phyloP scores from a whole-genome alignment of 1,139 yeast genomes.

The Geotrichum candidum region DNA sequence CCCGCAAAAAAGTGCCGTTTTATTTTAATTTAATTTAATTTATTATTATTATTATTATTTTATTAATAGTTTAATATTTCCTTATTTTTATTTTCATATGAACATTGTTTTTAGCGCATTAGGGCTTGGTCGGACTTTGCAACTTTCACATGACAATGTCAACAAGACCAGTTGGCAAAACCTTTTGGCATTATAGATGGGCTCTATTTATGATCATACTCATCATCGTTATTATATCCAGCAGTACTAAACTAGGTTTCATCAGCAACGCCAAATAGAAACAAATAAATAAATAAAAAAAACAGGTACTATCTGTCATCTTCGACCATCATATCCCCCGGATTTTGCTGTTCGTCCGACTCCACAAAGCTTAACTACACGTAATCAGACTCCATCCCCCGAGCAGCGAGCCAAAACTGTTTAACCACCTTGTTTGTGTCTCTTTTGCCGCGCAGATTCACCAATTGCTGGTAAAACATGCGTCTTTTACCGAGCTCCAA shows the following conservation, averaged over 20 bases:
- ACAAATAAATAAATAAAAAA: neutral
- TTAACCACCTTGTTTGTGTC: constrained; percentile 52
- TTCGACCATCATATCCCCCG: neutral
- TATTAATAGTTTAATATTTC: neutral
- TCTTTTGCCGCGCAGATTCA: constrained; percentile 60
- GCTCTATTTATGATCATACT: neutral
- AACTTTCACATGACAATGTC: neutral
- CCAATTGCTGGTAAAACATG: constrained; percentile 48
- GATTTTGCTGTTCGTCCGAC: neutral
- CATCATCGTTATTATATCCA: neutral
- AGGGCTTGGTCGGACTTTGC: neutral
- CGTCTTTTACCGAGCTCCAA: constrained; percentile 25
- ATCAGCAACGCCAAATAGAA: neutral
- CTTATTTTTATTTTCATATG: neutral
- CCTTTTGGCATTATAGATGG: neutral
- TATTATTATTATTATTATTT: no score
- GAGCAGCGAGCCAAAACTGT: constrained; percentile 54
- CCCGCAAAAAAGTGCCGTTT: no score
- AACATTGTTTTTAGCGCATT: neutral
- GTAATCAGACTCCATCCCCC: constrained; percentile 34
- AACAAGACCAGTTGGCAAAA: neutral
- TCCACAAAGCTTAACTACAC: neutral
- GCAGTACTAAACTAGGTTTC: neutral
- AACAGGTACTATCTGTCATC: neutral
- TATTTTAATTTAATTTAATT: no score